Percentiles rank a stretch among this genome's conserved stretches.
Conservation (phyloP, 306 rosid genomes). For the Hippophae tibetana region DNA sequence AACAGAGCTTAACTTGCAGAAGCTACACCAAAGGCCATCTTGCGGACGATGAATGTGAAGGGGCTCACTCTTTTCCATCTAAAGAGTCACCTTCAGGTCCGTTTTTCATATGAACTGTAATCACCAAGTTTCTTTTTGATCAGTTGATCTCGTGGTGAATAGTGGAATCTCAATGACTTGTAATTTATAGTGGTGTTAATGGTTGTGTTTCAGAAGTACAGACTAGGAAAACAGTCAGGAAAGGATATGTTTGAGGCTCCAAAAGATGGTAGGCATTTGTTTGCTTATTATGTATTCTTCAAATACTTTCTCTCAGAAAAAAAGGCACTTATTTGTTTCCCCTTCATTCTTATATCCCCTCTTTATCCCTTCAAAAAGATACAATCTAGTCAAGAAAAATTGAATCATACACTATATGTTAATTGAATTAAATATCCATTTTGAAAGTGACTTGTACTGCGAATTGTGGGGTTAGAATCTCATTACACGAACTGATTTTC, state of each 20-base stretch:
- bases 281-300: no score
- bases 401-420: background rate
- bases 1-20: conserved; percentile 51
- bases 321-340: no score
- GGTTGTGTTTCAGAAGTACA: conserved; percentile 68
- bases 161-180: conserved; percentile 12
- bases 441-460: background rate
- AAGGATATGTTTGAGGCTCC: conserved; percentile 78
- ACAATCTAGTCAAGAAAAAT: conserved; percentile 18
- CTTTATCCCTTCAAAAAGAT: conserved; percentile 17
- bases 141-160: conserved; percentile 12
- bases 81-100: conserved; percentile 98
- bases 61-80: conserved; percentile 94
- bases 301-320: no score
- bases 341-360: background rate
- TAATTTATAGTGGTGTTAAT: conserved; percentile 9
- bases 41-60: conserved; percentile 99
- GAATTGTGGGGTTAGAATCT: conserved; percentile 5
- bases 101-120: conserved; percentile 7
- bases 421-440: background rate
- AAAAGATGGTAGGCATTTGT: conserved; percentile 67
- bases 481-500: conserved; percentile 25
- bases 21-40: conserved; percentile 96
- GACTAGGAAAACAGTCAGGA: conserved; percentile 96
- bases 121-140: background rate